A percentile compares a stretch with the other conserved stretches of the same genome.
These are phyloP conservation scores for Cladosporium austrohemisphaericum DNA, from an alignment of 2,329 filamentous ascomycete genomes.

Conservation along the genomic window DNA sequence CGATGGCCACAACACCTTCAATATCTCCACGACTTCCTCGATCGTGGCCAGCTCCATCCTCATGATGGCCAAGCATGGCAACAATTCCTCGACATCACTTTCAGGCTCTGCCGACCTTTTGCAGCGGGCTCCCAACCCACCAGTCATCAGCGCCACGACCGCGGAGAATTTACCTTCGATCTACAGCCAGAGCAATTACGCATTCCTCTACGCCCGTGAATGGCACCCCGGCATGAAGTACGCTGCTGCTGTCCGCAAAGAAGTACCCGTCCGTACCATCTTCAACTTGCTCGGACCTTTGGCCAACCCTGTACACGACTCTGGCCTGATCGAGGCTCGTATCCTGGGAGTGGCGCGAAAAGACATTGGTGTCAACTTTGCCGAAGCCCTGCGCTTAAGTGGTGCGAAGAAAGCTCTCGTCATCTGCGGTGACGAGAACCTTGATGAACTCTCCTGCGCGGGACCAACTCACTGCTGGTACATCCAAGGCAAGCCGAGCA, in stretches of 20 bases:
- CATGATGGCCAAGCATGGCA: conserved; percentile 90
- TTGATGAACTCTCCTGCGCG: conserved; percentile 93
- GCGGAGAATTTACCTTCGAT: conserved; percentile 67
- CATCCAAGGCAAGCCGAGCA: conserved; percentile 34
- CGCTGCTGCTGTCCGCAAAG: conserved; percentile 77
- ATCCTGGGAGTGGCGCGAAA: conserved; percentile 89
- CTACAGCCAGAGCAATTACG: conserved; percentile 81
- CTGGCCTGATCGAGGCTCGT: conserved; percentile 70
- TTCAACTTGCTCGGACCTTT: conserved; percentile 96
- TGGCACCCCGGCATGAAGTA: conserved; percentile 95
- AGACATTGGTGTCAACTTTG: conserved; percentile 84
- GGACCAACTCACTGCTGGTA: conserved; percentile 85
- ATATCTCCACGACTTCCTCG: conserved; percentile 91
- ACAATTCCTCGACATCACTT: conserved; percentile 89
- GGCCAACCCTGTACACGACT: conserved; percentile 80
- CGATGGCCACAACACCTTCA: conserved; percentile 96
- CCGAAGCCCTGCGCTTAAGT: conserved; percentile 72
- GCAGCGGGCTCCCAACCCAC: conserved; percentile 69
- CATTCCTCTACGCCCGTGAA: conserved; percentile 90
- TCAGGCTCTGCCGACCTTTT: conserved; percentile 93
- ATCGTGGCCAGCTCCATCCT: conserved; percentile 85
- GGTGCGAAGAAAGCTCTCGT: conserved; percentile 81
- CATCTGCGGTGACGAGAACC: conserved; percentile 88
- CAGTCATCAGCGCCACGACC: conserved; percentile 69
- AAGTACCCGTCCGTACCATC: conserved; percentile 90